Evolutionary conservation across 2,329 filamentous ascomycete species (phyloP).

Genomic region (Penicillium freii): DNA sequence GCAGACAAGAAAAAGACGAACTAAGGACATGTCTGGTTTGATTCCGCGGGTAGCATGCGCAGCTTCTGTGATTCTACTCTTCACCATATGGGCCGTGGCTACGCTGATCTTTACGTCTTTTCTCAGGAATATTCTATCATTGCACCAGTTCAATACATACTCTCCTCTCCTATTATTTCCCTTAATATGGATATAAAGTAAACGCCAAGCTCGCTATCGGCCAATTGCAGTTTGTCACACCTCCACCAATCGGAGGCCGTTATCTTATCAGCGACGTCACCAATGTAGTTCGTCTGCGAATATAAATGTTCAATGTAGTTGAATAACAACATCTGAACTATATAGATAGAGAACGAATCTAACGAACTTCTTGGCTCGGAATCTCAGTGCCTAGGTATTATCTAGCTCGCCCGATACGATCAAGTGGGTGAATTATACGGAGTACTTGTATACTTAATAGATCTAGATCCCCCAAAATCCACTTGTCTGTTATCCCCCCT

Average conservation of each 20-base stretch:
- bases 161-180: background rate
- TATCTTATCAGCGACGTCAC: constrained; percentile 34
- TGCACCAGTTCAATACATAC: background rate
- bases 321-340: background rate
- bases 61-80: background rate
- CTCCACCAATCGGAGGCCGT: constrained; percentile 22
- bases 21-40: background rate
- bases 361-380: background rate
- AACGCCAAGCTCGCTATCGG: constrained; percentile 28
- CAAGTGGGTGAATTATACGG: background rate
- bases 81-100: background rate
- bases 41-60: background rate
- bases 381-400: background rate
- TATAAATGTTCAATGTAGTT: background rate
- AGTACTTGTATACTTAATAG: background rate
- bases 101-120: background rate
- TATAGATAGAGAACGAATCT: constrained; percentile 5
- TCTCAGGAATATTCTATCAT: background rate
- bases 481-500: background rate
- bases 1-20: constrained; percentile 46
- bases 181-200: background rate
- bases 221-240: constrained; percentile 23
- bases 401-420: background rate
- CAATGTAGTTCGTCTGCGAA: background rate
- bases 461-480: constrained; percentile 1